Evolutionary conservation across 2,329 filamentous ascomycete genomes (phyloP), one percentile per base, ranked within the genome.

Genomic region (Alternaria conjuncta): DNA sequence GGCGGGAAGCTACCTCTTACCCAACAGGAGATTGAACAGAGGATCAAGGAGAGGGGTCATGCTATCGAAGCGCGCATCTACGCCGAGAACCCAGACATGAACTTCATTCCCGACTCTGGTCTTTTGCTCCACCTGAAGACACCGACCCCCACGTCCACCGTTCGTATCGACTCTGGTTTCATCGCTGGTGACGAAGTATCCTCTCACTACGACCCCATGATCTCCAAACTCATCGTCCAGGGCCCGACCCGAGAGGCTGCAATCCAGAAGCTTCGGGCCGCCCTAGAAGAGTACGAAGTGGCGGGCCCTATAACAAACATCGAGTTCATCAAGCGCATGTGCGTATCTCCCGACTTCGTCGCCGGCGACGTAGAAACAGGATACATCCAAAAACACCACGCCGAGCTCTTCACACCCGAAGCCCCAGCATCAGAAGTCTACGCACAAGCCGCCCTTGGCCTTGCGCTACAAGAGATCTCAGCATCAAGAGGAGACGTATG

Each of bases 171-270:
- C 75, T 94, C 94, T 49, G 96, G 96, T 2, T 98, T 98, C 78
- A 88, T 94, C 26, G 87, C 94, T 70, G 96, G 96, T 25, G 95
- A 97, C 77, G 93, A 93, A 66, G 92, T 99, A 3, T 96, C 94
- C 0, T 93, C 95, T 62, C 92, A 96, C 58, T 99, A 99, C 80
- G 96, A 99, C 72, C 96, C 96, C 26, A 99, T 99, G 96, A 97
- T 99, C 70, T 93, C 96, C 47, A 99, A 99, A 82, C 87, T 99
- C 56, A 99, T 99, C 71, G 93, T 98, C 6, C 88, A 92, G 61
- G 96, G 92, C 1, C 87, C 88, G 15, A 91, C 91, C 60, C 87
- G 96, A 63, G 87, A 91, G 76, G 90, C 92, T 25, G 93, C 94
- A 4, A 90, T 99, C 54, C 89, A 92, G 62, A 96, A 93, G 79